Evolutionary conservation across 192 early-diverging fungal genomes (phyloP).

Genomic region (Powellomyces hirtus): DNA sequence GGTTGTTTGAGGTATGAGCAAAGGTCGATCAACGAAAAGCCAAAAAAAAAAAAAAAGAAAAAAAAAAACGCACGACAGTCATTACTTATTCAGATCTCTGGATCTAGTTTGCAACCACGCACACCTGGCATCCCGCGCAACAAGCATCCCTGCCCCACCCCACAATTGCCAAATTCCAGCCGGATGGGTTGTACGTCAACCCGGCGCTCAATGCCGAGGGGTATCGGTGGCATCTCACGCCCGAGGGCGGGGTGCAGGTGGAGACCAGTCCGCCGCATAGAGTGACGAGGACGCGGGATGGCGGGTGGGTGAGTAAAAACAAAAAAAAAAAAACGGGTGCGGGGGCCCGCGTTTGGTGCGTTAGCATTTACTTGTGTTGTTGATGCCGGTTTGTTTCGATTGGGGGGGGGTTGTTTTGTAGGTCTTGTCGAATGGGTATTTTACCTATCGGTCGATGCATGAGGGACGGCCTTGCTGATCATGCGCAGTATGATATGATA

Average conservation of each 20-base stretch:
- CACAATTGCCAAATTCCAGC: background rate
- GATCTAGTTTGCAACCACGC: background rate
- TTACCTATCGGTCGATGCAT: constrained; percentile 4
- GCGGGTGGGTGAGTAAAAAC: constrained; percentile 19
- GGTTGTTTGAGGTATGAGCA: constrained; percentile 26
- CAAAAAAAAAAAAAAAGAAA: background rate
- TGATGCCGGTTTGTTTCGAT: background rate
- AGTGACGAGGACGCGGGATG: constrained; percentile 6
- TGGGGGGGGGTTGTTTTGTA: background rate
- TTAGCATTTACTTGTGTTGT: background rate
- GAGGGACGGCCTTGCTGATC: background rate
- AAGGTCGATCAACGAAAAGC: background rate
- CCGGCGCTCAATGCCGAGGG: background rate
- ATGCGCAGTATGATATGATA: too few species aligned
- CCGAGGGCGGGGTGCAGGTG: constrained; percentile 19
- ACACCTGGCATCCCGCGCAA: background rate
- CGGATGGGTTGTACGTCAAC: constrained; percentile 18
- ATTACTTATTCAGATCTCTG: too few species aligned
- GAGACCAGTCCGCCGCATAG: constrained; percentile 15
- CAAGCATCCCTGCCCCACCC: background rate
- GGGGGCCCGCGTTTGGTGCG: background rate
- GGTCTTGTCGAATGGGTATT: constrained; percentile 19
- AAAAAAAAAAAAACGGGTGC: background rate
- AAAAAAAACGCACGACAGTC: too few species aligned
- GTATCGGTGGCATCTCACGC: constrained; percentile 17